phyloP scores from a whole-genome alignment of 805 yeast genomes.

The Jamesozyma lodderae region DNA sequence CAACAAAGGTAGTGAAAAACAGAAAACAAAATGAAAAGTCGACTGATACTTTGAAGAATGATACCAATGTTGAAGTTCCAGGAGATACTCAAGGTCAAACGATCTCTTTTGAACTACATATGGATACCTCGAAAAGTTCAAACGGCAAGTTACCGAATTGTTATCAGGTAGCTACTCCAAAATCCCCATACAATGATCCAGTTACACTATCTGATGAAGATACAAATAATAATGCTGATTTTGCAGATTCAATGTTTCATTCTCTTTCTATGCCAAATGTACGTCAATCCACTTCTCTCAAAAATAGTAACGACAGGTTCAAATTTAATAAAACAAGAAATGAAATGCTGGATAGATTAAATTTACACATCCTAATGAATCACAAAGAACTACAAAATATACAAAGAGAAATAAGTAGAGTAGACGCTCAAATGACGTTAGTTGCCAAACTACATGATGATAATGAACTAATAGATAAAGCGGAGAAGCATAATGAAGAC shows the following conservation, averaged over 20 bases:
- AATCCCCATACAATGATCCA: constrained; percentile 36
- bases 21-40: no score
- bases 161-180: constrained; percentile 37
- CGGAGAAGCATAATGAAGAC: constrained; percentile 15
- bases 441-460: constrained; percentile 37
- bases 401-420: constrained; percentile 46
- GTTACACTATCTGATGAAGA: constrained; percentile 21
- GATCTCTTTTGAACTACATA: no score
- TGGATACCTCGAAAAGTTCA: no score
- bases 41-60: no score
- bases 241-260: not conserved
- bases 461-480: constrained; percentile 18
- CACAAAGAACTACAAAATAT: constrained; percentile 46
- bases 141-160: constrained; percentile 10
- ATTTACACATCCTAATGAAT: constrained; percentile 50
- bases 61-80: no score
- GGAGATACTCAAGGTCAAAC: no score
- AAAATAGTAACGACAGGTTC: constrained; percentile 14
- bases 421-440: constrained; percentile 48
- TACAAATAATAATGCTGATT: constrained; percentile 5
- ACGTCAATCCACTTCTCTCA: not conserved
- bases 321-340: constrained; percentile 27
- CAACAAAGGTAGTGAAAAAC: no score
- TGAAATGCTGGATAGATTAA: constrained; percentile 39
- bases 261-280: not conserved